Base-by-base conservation (phyloP, 2,329 filamentous ascomycete species). In the Eutypella sp. region DNA sequence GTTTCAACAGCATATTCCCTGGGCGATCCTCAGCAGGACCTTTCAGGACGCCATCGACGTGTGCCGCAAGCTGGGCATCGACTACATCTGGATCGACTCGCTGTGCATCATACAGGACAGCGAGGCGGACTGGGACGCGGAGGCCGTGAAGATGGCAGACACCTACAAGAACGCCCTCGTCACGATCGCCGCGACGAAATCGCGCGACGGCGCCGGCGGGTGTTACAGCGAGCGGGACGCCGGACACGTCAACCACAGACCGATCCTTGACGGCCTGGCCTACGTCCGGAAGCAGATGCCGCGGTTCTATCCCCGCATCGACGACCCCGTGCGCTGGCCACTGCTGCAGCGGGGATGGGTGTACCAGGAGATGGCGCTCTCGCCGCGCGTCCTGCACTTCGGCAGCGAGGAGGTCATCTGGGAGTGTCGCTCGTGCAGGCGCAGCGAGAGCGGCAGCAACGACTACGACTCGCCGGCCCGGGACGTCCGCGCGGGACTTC, bases 311-410 rank as follows among this genome's bases (percentile, higher is more conserved):
- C 18, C 44, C 18, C 38, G 44, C 2, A 39, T 37, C 5, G n/a
- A 37, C 10, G 37, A 41, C 4, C 36, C 31, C 11, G 40, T 33
- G 22, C n/a, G 31, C 5, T 38, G 40, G 43, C 48, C 51, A 6
- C 34, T 58, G 7, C 55, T 55, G 20, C 23, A 25, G 2, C 46
- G 56, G 9, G 54, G 45, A 7, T 57, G 57, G 57, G 54, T 56
- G 3, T 51, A 51, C 18, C 57, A 58, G 37, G 57, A 59, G 33
- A 53, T 56, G 29, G 36, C 49, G 2, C 49, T 59, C 7, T 52
- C 57, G 1, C 33, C 46, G 9, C 42, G 56, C 2, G 47, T 55
- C 10, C 15, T 57, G 16, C 56, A 57, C 33, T 57, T 48, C 29
- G 47, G 41, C 4, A 18, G 23, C 24, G 33, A 53, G 9, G 53